Evolutionary conservation across 148 eudicot genomes (phyloP).

Genomic region (Arctostaphylos glauca): DNA sequence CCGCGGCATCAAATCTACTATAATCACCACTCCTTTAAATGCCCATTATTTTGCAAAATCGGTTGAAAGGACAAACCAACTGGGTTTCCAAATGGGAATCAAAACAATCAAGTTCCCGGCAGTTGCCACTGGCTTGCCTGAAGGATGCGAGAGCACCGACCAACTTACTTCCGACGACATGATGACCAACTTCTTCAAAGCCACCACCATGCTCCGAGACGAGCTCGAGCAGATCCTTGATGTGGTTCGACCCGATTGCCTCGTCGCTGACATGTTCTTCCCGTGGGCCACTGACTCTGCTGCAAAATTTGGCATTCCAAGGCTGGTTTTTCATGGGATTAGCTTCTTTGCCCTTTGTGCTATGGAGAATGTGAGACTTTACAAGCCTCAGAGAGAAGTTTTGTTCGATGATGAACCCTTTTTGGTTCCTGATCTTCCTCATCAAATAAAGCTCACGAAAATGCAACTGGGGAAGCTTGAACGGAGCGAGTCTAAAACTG

Average conservation of each 20-base stretch:
- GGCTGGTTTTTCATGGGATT: no score
- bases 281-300: background rate
- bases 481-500: background rate
- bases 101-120: conserved; percentile 32
- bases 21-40: conserved; percentile 45
- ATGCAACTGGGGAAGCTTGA: conserved; percentile 16
- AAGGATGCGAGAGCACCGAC: conserved; percentile 12
- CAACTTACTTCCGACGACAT: background rate
- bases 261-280: background rate
- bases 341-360: no score
- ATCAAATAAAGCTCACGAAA: conserved; percentile 26
- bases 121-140: conserved; percentile 36
- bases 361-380: no score
- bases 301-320: background rate
- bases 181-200: background rate
- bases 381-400: conserved; percentile 32
- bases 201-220: background rate
- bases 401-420: conserved; percentile 42
- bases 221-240: background rate
- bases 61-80: conserved; percentile 7
- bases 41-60: conserved; percentile 28
- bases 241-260: background rate
- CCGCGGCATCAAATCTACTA: conserved; percentile 44
- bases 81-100: conserved; percentile 14
- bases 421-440: conserved; percentile 36